Evolutionary conservation across 768 basidiomycete genomes (phyloP), one percentile per base, ranked within the genome.

Genomic region (Leccinum aurantiacum): DNA sequence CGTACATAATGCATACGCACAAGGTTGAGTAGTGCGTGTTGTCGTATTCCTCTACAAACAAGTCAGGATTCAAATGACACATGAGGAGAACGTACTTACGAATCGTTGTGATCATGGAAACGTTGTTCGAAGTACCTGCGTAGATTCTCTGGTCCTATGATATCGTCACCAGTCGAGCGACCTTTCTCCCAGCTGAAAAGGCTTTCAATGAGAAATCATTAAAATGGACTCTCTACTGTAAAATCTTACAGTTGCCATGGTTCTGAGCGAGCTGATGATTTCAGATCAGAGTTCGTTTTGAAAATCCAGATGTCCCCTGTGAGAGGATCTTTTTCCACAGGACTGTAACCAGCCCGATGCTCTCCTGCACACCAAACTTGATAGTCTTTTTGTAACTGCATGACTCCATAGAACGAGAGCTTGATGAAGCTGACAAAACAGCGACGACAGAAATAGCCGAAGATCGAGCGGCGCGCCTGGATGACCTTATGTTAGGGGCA

Each of bases 81-180:
- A 14, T 44, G 11, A 46, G 48, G 47, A 5, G 44, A 51, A 25
- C 29, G 48, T 8, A 79, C 90, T 65, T 60, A 92, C 91, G 90
- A 93, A 71, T 93, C 91, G 63, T 85, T 87, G 35, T 79, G 81
- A 58, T 89, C 85, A 62, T 92, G 88, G 67, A 94, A 94, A 67
- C 85, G 88, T 60, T 93, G 92, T 69, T 93, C 91, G 64, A 93
- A 94, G 71, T 90, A 94, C 55, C 83, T 77, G 35, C 91, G 82
- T 41, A 94, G 74, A 64, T 84, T 87, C 63, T 91, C 90, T 3
- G 83, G 79, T 0, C 90, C 90, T 9, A 81, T 64, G 49, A 84
- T 84, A 62, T 86, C 86, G 71, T 93, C 91, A 0, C 89, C 89
- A 6, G 82, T 80, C 13, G 80, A 77, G n/a, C 80, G 68, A 7